Evolutionary conservation across 1,284 basidiomycete species (phyloP), one percentile per base, ranked within the genome.

Genomic region (Hemileia vastatrix): DNA sequence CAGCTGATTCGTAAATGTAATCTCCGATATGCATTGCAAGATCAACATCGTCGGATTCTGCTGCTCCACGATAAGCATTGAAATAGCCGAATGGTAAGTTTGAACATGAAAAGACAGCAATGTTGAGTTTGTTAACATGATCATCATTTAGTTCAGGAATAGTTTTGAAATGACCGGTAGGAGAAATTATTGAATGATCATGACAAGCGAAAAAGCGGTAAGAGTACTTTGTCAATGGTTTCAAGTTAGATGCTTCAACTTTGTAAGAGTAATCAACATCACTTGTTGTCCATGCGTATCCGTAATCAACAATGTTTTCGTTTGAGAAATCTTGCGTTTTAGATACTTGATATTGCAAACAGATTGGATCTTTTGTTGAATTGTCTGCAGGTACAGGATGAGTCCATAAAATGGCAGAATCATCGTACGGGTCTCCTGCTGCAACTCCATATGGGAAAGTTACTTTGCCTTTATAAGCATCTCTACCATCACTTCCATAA

Each of bases 221-320:
- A 75, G 80, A 84, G 68, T 84, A 85, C 57, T 79, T 76, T 1
- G 81, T 83, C 65, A 84, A 83, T 0, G 83, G 77, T 51, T 77
- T 70, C 24, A 85, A 73, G 18, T 77, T 77, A 1, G 77, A 79
- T 0, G 82, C 82, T 67, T 85, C 83, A 19, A 85, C 81, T 73
- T 86, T 86, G 69, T 83, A 77, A 1, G 83, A 83, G 68, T 79
- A 86, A 72, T 84, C 83, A 45, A 86, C 83, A 66, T 85, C 84
- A 65, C 81, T 82, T 57, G 80, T 81, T 2, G 83, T 83, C 73
- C 82, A 83, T 0, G 80, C 83, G 57, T 81, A 75, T 19, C 81
- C 82, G 23, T 78, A 77, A 64, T 81, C 78, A 50, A 81, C 71
- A 0, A 79, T 72, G 27, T 68, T 70, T 5, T 80, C 80, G n/a